Evolutionary conservation across 495 filamentous ascomycete species (phyloP).

Genomic region (Penicillium simplicissimum): DNA sequence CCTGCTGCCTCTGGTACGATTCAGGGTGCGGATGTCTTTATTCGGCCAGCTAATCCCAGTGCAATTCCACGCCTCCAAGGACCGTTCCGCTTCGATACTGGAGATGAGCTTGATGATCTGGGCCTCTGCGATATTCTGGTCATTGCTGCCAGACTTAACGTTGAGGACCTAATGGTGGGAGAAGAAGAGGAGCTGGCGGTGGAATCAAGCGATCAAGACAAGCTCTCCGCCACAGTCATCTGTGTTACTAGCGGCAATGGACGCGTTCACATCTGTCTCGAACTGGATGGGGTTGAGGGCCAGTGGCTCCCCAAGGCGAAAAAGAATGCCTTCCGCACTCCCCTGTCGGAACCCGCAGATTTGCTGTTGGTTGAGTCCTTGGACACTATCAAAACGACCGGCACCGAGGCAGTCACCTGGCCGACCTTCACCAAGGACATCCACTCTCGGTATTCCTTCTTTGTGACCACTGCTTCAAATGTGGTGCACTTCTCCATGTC

Average conservation of each 20-base stretch:
- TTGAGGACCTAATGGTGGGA: constrained; percentile 53
- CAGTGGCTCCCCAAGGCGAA: constrained; percentile 76
- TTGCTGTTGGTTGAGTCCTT: constrained; percentile 55
- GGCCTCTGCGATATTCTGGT: constrained; percentile 67
- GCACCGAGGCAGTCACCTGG: constrained; percentile 52
- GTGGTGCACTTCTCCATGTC: constrained; percentile 70
- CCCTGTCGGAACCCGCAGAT: constrained; percentile 43
- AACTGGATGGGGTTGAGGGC: constrained; percentile 76
- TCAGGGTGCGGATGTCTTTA: constrained; percentile 67
- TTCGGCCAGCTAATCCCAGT: constrained; percentile 68
- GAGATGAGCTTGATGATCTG: constrained; percentile 63
- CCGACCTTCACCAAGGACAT: constrained; percentile 74
- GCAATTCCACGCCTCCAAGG: constrained; percentile 79
- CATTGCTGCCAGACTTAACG: constrained; percentile 52
- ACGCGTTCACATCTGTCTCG: constrained; percentile 74
- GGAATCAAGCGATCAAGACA: constrained; percentile 59
- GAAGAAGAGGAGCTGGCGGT: constrained; percentile 50
- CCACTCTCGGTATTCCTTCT: constrained; percentile 74
- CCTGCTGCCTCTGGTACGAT: constrained; percentile 28
- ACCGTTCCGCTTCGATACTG: constrained; percentile 72
- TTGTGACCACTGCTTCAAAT: constrained; percentile 69
- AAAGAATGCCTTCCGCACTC: constrained; percentile 43
- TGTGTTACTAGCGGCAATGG: constrained; percentile 74
- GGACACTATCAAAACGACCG: constrained; percentile 61
- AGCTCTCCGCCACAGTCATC: constrained; percentile 69